phyloP scores from a whole-genome alignment of 305 asterid species.

The Fraxinus sp. region DNA sequence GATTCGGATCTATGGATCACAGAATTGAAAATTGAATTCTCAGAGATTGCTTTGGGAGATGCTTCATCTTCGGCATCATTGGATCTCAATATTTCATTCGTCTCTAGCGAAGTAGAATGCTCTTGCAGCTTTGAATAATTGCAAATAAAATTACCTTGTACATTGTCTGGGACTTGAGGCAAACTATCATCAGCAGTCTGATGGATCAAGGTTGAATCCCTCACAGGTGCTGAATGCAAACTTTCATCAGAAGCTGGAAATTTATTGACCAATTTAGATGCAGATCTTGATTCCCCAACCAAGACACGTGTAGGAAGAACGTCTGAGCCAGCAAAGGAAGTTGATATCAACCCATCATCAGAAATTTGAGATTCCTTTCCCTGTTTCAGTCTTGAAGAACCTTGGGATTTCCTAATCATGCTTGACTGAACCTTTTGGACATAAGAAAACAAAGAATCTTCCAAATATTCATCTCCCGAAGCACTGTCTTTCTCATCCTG shows the following conservation, averaged over 20 bases:
- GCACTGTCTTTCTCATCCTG: conserved; percentile 36
- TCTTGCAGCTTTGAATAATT: conserved; percentile 28
- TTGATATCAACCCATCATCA: conserved; percentile 34
- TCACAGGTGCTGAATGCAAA: conserved; percentile 25
- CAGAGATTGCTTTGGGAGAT: conserved; percentile 25
- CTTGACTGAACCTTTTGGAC: conserved; percentile 65
- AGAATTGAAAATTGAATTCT: conserved; percentile 28
- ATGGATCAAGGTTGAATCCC: conserved; percentile 24
- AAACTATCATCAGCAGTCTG: conserved; percentile 25
- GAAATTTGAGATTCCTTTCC: conserved; percentile 41
- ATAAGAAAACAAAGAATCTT: conserved; percentile 68
- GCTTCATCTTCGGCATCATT: conserved; percentile 28
- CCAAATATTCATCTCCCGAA: conserved; percentile 45
- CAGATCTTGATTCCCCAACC: conserved; percentile 30
- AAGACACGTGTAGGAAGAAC: conserved; percentile 18
- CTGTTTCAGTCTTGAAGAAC: conserved; percentile 45
- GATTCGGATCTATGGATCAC: conserved; percentile 27
- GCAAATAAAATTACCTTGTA: conserved; percentile 18
- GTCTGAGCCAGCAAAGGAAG: conserved; percentile 38
- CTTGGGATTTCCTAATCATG: conserved; percentile 39
- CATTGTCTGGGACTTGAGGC: conserved; percentile 27
- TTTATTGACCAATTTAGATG: conserved; percentile 30
- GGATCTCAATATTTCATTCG: conserved; percentile 27
- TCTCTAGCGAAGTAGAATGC: conserved; percentile 23
- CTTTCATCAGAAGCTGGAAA: conserved; percentile 31